A percentile compares a stretch with the other conserved stretches of the same genome.
These are phyloP conservation scores for Micractinium sp. DNA, from an alignment of 139 green algal species.

Conservation along the genomic window DNA sequence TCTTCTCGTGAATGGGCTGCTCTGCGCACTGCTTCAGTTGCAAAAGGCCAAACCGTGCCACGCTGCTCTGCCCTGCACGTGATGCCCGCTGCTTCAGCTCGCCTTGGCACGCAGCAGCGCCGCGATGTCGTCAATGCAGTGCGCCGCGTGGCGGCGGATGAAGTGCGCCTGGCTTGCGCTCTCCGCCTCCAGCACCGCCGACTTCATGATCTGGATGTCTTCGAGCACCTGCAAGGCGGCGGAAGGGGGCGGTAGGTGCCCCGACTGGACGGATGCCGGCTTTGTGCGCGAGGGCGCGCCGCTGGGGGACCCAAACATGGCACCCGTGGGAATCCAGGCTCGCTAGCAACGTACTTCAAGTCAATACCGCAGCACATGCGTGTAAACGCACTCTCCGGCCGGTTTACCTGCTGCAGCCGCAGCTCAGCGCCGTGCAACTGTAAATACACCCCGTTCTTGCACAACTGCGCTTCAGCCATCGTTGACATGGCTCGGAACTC, in stretches of 20 bases:
- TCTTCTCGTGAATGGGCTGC: no score
- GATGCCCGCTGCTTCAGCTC: no score
- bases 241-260: no score
- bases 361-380: no score
- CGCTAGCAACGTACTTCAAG: not conserved
- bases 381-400: not conserved
- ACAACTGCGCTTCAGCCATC: no score
- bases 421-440: not conserved
- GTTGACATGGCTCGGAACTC: no score
- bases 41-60: no score
- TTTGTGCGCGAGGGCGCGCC: no score
- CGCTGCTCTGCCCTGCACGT: no score
- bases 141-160: not conserved
- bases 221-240: not conserved
- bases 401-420: not conserved
- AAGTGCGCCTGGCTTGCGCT: not conserved
- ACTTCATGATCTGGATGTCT: not conserved
- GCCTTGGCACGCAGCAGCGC: no score
- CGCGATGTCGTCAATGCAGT: not conserved
- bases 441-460: not conserved
- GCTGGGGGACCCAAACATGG: not conserved
- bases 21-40: no score
- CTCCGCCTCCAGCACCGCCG: not conserved
- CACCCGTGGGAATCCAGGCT: not conserved
- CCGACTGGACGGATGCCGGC: not conserved